phyloP scores from a whole-genome alignment of 1,284 basidiomycete species.

The Sphagnurus paluster region DNA sequence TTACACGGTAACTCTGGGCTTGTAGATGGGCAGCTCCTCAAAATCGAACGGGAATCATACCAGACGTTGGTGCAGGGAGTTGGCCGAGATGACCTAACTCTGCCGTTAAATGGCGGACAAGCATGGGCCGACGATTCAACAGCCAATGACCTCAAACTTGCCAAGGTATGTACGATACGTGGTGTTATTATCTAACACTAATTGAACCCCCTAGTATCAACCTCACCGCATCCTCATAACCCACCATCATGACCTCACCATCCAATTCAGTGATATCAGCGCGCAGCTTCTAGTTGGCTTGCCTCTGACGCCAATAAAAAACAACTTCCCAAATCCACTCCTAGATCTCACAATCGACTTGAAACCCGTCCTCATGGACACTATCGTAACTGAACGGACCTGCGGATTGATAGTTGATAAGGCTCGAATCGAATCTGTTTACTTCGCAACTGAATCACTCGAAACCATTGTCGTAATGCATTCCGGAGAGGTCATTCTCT shows the following conservation, averaged over 20 bases:
- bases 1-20: constrained; percentile 42
- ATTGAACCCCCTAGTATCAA: constrained; percentile 48
- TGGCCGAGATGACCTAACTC: constrained; percentile 18
- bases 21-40: constrained; percentile 41
- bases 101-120: constrained; percentile 50
- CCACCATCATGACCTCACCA: constrained; percentile 60
- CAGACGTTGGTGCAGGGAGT: constrained; percentile 32
- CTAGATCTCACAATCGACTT: constrained; percentile 65
- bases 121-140: constrained; percentile 50
- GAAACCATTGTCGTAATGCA: constrained; percentile 65
- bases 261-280: constrained; percentile 72
- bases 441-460: constrained; percentile 64
- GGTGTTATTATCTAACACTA: not conserved
- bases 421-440: constrained; percentile 49
- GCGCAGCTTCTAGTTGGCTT: constrained; percentile 61
- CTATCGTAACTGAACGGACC: constrained; percentile 36
- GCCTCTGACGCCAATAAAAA: constrained; percentile 44
- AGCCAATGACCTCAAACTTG: constrained; percentile 44
- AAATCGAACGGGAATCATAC: constrained; percentile 46
- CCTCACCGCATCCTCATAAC: constrained; percentile 70
- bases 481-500: constrained; percentile 70
- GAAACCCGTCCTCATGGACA: constrained; percentile 46
- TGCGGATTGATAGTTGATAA: constrained; percentile 32
- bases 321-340: constrained; percentile 62
- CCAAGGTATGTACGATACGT: constrained; percentile 41